These are phyloP conservation scores for Colletotrichum paranaense DNA, from an alignment of 2,329 filamentous ascomycete genomes.

Conservation along the genomic window DNA sequence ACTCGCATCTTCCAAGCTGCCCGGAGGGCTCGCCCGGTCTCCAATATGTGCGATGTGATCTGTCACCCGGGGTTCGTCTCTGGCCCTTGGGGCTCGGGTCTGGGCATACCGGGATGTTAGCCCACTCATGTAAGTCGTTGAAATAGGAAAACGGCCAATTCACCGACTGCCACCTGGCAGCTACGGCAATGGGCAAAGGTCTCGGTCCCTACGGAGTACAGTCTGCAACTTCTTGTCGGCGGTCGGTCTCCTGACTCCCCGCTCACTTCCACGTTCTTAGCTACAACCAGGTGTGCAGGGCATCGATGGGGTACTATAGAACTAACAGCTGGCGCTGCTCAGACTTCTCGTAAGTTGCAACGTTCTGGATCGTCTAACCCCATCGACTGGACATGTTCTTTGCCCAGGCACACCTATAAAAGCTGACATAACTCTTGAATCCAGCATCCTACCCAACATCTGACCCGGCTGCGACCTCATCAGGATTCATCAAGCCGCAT, in stretches of 20 bases:
- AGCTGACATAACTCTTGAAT: slow-evolving; percentile 17
- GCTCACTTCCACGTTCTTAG: not conserved
- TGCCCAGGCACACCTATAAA: not conserved
- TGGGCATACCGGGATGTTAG: slow-evolving; percentile 9
- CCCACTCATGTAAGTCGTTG: slow-evolving; percentile 31
- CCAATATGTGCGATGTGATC: slow-evolving; percentile 11
- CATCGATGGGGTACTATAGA: not conserved
- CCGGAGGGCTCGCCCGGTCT: not conserved
- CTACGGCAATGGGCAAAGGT: not conserved
- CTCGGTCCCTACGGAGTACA: not conserved
- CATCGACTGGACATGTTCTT: not conserved
- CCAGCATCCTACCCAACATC: not conserved
- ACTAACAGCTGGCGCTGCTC: not conserved
- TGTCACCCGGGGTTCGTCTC: slow-evolving; percentile 13
- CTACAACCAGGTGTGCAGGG: not conserved
- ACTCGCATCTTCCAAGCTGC: not conserved
- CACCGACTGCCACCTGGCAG: slow-evolving; percentile 31
- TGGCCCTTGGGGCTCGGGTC: not conserved
- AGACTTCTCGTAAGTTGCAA: not conserved
- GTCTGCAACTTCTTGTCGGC: not conserved
- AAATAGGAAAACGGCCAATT: slow-evolving; percentile 23
- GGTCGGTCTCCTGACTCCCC: not conserved
- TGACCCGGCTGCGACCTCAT: slow-evolving; percentile 9
- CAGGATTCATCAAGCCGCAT: not conserved
- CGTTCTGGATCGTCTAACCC: not conserved